These are phyloP conservation scores for Zygoascus ofunaensis DNA, from an alignment of 805 yeast genomes.

Conservation along the genomic window DNA sequence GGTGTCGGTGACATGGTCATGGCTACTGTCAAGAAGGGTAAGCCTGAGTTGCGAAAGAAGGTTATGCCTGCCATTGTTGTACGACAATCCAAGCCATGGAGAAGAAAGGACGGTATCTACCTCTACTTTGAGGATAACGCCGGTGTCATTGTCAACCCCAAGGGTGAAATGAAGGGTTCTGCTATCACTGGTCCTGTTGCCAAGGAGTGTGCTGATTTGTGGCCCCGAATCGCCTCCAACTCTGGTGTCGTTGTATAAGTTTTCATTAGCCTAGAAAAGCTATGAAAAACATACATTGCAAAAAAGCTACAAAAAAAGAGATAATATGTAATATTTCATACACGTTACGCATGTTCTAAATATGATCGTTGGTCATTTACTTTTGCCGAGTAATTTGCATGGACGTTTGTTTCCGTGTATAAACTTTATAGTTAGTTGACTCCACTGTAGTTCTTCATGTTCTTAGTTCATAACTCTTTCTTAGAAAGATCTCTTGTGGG, in stretches of 20 bases:
- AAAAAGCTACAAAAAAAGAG: neutral
- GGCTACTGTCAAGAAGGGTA: constrained; percentile 99
- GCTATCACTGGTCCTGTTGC: constrained; percentile 99
- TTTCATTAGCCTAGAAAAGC: neutral
- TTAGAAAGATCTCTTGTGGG: too few relatives aligned
- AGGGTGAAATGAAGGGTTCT: constrained; percentile 99
- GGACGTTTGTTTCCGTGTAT: too few relatives aligned
- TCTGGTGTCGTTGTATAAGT: constrained; percentile 99
- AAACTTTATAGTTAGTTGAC: too few relatives aligned
- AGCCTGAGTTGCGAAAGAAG: constrained; percentile 99
- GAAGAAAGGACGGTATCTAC: constrained; percentile 99
- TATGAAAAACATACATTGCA: too few relatives aligned
- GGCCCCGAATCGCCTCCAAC: constrained; percentile 99
- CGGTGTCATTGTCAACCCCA: constrained; percentile 99
- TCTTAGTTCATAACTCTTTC: too few relatives aligned
- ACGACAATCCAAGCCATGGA: constrained; percentile 99
- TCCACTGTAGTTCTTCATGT: too few relatives aligned
- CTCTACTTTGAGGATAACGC: constrained; percentile 99
- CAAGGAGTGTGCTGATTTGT: constrained; percentile 99
- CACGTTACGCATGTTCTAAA: constrained; percentile 4
- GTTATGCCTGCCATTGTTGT: constrained; percentile 99
- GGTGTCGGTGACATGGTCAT: constrained; percentile 85
- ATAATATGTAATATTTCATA: constrained; percentile 3
- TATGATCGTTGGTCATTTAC: neutral
- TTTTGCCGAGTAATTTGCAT: too few relatives aligned